Evolutionary conservation across 345 rosid genomes (phyloP).

Genomic region (Moricandia arvensis): DNA sequence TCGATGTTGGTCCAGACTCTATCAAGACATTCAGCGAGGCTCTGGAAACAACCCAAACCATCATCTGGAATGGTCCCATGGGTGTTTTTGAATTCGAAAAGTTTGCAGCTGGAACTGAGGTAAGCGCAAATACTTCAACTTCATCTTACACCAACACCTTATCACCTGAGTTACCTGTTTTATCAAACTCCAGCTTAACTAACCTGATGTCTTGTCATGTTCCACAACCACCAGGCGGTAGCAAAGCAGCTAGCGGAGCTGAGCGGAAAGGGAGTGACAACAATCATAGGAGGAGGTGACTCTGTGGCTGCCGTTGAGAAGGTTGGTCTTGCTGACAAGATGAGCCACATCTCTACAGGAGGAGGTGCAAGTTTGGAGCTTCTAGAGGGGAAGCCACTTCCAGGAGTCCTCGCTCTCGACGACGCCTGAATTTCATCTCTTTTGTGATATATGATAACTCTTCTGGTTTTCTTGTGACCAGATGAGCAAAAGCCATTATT

Average conservation of each 20-base stretch:
- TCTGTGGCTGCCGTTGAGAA: conserved; percentile 84
- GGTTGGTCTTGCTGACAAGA: conserved; percentile 70
- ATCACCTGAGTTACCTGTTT: too few relatives aligned
- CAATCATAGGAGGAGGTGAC: conserved; percentile 89
- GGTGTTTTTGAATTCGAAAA: conserved; percentile 92
- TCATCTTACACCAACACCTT: neutral
- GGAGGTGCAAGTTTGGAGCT: conserved; percentile 94
- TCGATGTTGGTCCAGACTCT: conserved; percentile 81
- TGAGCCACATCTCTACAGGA: conserved; percentile 93
- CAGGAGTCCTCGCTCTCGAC: conserved; percentile 81
- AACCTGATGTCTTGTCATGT: conserved; percentile 9
- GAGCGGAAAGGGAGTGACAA: conserved; percentile 75
- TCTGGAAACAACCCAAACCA: conserved; percentile 74
- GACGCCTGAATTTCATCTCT: conserved; percentile 46
- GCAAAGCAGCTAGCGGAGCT: conserved; percentile 94
- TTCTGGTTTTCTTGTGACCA: conserved; percentile 21
- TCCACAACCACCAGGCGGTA: conserved; percentile 54
- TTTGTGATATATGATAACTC: conserved; percentile 13
- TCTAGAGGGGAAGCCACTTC: conserved; percentile 81
- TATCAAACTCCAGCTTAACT: too few relatives aligned
- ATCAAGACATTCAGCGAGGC: conserved; percentile 73
- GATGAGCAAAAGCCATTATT: conserved; percentile 5
- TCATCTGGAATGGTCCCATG: conserved; percentile 99
- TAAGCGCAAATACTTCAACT: conserved; percentile 16
- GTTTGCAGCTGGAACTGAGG: conserved; percentile 90